Percentiles rank a stretch among this genome's conserved stretches.
These are phyloP conservation scores for Beauveria caledonica DNA, from an alignment of 2,329 filamentous ascomycete genomes.

Conservation along the genomic window DNA sequence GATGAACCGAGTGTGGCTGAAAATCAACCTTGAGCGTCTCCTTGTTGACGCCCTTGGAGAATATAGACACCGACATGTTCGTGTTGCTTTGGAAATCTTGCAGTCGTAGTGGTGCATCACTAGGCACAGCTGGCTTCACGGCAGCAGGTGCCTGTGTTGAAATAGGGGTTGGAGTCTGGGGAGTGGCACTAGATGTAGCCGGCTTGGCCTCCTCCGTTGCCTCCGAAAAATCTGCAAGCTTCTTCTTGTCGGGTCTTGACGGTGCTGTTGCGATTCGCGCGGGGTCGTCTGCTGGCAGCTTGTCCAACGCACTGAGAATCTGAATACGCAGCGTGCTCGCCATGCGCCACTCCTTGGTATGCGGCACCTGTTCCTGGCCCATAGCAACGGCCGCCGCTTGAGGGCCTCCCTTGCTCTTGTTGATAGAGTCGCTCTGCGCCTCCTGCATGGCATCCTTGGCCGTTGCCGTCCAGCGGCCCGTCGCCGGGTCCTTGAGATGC, in stretches of 20 bases:
- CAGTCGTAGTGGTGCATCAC: conserved; percentile 20
- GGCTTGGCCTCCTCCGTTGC: conserved; percentile 12
- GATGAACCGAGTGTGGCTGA: conserved; percentile 17
- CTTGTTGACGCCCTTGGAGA: conserved; percentile 34
- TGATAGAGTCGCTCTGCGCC: conserved; percentile 24
- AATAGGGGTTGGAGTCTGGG: background rate
- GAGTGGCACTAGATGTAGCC: background rate
- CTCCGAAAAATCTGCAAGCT: conserved; percentile 16
- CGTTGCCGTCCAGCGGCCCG: conserved; percentile 40
- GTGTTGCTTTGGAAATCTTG: conserved; percentile 30
- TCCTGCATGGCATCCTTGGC: conserved; percentile 21
- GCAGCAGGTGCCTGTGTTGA: background rate
- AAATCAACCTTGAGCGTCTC: conserved; percentile 32
- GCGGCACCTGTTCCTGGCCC: background rate
- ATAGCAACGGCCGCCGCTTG: conserved; percentile 2
- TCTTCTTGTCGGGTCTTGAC: conserved; percentile 24
- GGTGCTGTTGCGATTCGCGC: conserved; percentile 37
- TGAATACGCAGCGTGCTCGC: conserved; percentile 40
- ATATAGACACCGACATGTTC: conserved; percentile 31
- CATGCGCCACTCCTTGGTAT: conserved; percentile 26
- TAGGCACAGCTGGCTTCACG: conserved; percentile 12
- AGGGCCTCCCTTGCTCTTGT: conserved; percentile 14
- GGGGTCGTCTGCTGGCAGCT: conserved; percentile 34
- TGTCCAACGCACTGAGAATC: conserved; percentile 36
- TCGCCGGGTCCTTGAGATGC: conserved; percentile 27